Evolutionary conservation across 2,329 filamentous ascomycete species (phyloP), one percentile per base, ranked within the genome.

Genomic region (Cladosporium sphaerospermum): DNA sequence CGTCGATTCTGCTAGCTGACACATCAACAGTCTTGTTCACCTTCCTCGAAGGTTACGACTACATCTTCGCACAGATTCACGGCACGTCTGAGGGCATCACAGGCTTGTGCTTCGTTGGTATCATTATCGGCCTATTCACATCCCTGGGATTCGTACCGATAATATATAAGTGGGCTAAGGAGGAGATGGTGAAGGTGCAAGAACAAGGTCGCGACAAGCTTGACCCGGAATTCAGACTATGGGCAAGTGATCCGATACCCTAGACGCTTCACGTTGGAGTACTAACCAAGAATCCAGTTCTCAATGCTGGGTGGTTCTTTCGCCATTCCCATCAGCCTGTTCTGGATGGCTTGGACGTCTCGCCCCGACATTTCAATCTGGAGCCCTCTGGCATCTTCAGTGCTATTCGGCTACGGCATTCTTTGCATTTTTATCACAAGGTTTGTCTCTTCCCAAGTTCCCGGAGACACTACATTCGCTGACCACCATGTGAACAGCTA

Each of bases 331-430:
- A 65, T 78, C 32, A 70, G 69, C 1, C 67, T 82, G 2, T 80
- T 83, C 62, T 82, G 79, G 78, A 77, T 83, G 66, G 79, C 73
- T 0, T 82, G 79, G 79, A 44, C 42, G 10, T 19, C 31, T 14
- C 32, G 11, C 23, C 42, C 42, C 13, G 11, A 31, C 23, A 44
- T 80, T 28, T 75, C 72, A 9, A 73, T 76, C 58, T 81, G 78
- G 77, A 75, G 72, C 13, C 74, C 75, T 0, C 69, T 82, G 3
- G 63, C 66, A 1, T 77, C 78, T 1, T 76, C 71, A n/a, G 70
- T 75, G 2, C n/a, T 75, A 0, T 75, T 78, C 34, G 75, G 75
- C 1, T 75, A 71, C 36, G 72, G 71, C 2, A 67, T 77, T 55
- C 71, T 71, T 45, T 69, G 69, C 3, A 71, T 76, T 54, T 74